Conservation (phyloP, 2,329 filamentous ascomycete species). For the Aspergillus phoenicis region DNA sequence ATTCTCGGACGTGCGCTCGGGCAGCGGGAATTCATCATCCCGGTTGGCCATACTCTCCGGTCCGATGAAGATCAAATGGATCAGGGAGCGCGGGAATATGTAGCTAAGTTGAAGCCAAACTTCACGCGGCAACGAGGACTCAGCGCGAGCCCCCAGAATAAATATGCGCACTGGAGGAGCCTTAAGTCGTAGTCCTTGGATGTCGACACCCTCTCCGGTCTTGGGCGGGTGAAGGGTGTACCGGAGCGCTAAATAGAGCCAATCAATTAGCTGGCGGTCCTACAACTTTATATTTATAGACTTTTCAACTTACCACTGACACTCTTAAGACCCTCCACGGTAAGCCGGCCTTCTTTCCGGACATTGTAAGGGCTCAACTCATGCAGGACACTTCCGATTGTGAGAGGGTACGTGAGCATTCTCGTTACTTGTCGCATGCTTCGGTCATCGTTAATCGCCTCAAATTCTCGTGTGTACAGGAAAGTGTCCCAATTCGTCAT, state of each 20-base stretch:
- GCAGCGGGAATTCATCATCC: constrained; percentile 88
- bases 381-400: constrained; percentile 86
- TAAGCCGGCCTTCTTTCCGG: constrained; percentile 73
- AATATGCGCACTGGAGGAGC: constrained; percentile 90
- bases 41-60: constrained; percentile 95
- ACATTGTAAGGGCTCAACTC: constrained; percentile 92
- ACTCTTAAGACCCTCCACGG: constrained; percentile 87
- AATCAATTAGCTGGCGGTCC: constrained; percentile 1
- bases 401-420: constrained; percentile 89
- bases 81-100: constrained; percentile 86
- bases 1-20: constrained; percentile 79
- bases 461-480: constrained; percentile 87
- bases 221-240: constrained; percentile 90
- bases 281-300: neutral
- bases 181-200: constrained; percentile 79
- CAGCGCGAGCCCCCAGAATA: constrained; percentile 91
- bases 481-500: constrained; percentile 99
- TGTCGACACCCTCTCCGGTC: constrained; percentile 70
- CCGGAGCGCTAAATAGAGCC: constrained; percentile 66
- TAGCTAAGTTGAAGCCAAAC: constrained; percentile 94
- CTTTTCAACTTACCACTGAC: constrained; percentile 70
- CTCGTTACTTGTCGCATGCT: constrained; percentile 91
- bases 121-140: constrained; percentile 90
- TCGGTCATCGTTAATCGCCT: constrained; percentile 86
- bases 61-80: constrained; percentile 92